A percentile compares a stretch with the other conserved stretches of the same genome.
Conservation (phyloP, 352 stramenopile genomes). For the Pythium aquatile region DNA sequence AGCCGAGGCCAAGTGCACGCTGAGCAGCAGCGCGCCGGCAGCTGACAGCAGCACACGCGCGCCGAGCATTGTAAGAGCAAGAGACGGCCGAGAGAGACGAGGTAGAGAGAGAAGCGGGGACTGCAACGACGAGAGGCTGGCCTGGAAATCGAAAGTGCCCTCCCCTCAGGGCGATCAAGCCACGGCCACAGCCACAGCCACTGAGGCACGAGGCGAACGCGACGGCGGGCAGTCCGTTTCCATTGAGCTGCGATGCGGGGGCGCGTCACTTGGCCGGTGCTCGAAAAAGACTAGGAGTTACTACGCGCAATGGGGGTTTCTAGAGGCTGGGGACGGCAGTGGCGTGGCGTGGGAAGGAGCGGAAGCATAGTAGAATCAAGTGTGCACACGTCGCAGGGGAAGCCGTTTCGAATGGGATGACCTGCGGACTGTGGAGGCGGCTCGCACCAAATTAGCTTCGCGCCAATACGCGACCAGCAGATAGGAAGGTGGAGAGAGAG, state of each 20-base stretch:
- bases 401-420: background rate
- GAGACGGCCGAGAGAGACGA: background rate
- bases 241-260: background rate
- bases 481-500: background rate
- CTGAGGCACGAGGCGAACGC: background rate
- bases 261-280: background rate
- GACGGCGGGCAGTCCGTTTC: background rate
- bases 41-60: slow-evolving; percentile 18
- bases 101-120: background rate
- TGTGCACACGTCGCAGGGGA: background rate
- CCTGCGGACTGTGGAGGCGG: background rate
- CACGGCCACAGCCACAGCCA: background rate
- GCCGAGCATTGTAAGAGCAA: slow-evolving; percentile 9
- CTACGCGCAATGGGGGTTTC: background rate
- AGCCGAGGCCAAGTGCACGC: slow-evolving; percentile 2
- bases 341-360: background rate
- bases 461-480: background rate
- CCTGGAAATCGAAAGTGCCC: slow-evolving; percentile 5
- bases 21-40: slow-evolving; percentile 15
- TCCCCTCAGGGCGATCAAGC: background rate
- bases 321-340: background rate
- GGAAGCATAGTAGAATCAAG: background rate
- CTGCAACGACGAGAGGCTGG: background rate
- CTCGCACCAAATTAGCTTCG: background rate
- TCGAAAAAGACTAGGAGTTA: background rate